Percentiles rank a stretch among this genome's conserved stretches.
Conservation (phyloP, 2,329 filamentous ascomycete species). For the Botrytis paeoniae region DNA sequence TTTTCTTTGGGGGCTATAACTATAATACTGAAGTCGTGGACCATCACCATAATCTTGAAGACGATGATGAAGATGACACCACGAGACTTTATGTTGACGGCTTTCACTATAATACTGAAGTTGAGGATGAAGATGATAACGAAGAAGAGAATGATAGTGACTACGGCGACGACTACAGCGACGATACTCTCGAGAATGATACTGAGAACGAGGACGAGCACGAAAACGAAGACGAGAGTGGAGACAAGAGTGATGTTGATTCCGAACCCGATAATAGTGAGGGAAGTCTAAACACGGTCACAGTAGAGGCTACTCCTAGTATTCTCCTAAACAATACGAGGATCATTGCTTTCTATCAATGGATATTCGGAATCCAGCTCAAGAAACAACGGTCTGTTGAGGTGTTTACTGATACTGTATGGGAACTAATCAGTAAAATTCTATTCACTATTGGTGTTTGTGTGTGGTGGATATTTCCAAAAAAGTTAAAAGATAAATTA, state of each 20-base stretch:
- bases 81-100: too few species aligned
- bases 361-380: too few species aligned
- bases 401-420: accelerated
- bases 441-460: background rate
- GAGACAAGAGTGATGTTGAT: background rate
- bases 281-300: background rate
- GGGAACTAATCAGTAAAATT: background rate
- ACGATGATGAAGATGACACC: too few species aligned
- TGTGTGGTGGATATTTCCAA: background rate
- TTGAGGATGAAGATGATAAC: too few species aligned
- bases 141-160: too few species aligned
- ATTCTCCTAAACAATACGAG: background rate
- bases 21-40: background rate
- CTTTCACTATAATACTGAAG: too few species aligned
- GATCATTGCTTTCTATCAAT: background rate
- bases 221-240: background rate
- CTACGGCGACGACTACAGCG: too few species aligned
- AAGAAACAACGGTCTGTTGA: background rate
- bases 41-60: background rate
- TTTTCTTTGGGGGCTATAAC: background rate
- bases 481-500: background rate
- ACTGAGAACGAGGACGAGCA: background rate
- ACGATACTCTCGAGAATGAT: background rate
- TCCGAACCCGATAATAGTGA: background rate
- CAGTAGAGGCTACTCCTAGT: background rate